Evolutionary conservation across 1,139 yeast species (phyloP), one percentile per base, ranked within the genome.

Genomic region (Candida freyschussii): DNA sequence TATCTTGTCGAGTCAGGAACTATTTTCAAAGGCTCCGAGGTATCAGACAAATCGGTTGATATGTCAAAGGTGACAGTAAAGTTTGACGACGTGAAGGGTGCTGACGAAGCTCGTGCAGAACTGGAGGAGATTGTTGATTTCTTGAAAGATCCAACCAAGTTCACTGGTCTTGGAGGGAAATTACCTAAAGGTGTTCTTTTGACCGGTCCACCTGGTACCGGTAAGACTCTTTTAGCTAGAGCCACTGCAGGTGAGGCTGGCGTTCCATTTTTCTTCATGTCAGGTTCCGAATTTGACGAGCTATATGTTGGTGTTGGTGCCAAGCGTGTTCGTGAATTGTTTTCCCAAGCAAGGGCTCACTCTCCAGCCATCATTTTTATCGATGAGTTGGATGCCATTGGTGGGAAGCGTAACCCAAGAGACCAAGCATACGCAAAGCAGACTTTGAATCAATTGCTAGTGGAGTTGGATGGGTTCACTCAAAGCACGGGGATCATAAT

Each of bases 171-270:
- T 33, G 99, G 99, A 44, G 99, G 98, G 34, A 87, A 87, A 59
- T 69, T 93, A 48, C 98, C 98, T 37, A 91, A 89, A 59, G 99
- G 99, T 67, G 95, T 93, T 5, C 65, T 93, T 38, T 68, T 93
- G 44, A 91, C 98, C 7, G 99, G 99, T 28, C 99, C 99, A 24
- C 99, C 99, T 24, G 99, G 99, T 63, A 93, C 99, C 6, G 99
- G 99, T 74, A 93, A 93, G 60, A 93, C 99, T 1, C 67, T 93
- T 44, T 72, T 93, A 43, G 98, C 98, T 1, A 75, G 98, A 50
- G 98, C 99, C 13, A 94, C 96, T 24, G 99, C 99, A 9, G 98
- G 98, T 40, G 98, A 93, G 61, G 98, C 99, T 3, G 98, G 96
- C 30, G 98, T 91, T 19, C 98, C 97, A 18, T 93, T 93, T 56